Percentiles rank a stretch among this genome's conserved stretches.
These are phyloP conservation scores for Candida tropicalis DNA, from an alignment of 1,139 yeast genomes.

Conservation along the genomic window DNA sequence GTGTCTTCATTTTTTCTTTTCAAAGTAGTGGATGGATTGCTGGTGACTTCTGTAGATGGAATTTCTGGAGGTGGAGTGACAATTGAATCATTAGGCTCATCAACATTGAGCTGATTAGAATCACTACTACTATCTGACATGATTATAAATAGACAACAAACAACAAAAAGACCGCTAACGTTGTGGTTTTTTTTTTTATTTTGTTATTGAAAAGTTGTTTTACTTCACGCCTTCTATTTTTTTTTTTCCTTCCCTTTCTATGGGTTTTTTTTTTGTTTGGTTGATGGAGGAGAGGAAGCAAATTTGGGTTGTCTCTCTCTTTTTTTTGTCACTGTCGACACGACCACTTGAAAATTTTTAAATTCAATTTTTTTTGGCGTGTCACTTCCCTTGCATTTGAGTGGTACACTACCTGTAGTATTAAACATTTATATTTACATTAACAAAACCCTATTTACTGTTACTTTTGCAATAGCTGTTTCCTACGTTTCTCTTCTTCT, in stretches of 20 bases:
- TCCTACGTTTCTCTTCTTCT: constrained; percentile 36
- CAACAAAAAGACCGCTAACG: too few species aligned
- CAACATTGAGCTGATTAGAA: constrained; percentile 2
- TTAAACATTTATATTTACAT: background rate
- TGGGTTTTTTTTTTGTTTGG: background rate
- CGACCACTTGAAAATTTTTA: background rate
- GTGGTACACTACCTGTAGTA: background rate
- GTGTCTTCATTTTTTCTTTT: constrained; percentile 70
- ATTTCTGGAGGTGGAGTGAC: constrained; percentile 4
- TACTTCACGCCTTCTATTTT: background rate
- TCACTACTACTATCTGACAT: constrained; percentile 7
- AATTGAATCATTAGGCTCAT: background rate
- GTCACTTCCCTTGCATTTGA: too few species aligned
- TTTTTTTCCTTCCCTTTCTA: background rate
- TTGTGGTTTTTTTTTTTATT: background rate
- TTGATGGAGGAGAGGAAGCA: background rate
- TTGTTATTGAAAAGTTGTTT: constrained; percentile 4
- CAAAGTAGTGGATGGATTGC: constrained; percentile 25
- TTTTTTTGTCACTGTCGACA: background rate
- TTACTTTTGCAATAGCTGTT: constrained; percentile 5
- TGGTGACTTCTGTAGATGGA: background rate
- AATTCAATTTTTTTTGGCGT: background rate
- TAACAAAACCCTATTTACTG: background rate
- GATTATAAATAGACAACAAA: background rate
- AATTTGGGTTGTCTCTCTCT: background rate